A percentile compares a stretch with the other conserved stretches of the same genome.
Conservation (phyloP, 768 basidiomycete species). For the Aureoboletus auriporus region DNA sequence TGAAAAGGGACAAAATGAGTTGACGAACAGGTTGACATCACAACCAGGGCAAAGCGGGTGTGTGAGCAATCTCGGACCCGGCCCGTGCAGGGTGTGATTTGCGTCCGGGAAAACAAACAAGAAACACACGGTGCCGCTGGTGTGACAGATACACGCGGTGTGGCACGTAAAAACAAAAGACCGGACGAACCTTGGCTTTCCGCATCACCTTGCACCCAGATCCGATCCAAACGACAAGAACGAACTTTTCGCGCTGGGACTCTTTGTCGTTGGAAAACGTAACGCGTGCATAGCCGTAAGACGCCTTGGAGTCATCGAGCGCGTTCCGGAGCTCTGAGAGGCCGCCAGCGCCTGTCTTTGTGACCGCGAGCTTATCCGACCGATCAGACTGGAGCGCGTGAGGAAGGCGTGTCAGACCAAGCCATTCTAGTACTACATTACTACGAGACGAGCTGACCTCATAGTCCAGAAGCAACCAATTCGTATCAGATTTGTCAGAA, state of each 20-base stretch:
- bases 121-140: slow-evolving; percentile 5
- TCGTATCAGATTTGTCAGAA: slow-evolving; percentile 78
- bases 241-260: slow-evolving; percentile 84
- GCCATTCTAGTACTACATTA: not conserved
- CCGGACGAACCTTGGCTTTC: slow-evolving; percentile 70
- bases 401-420: slow-evolving; percentile 17
- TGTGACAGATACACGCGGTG: slow-evolving; percentile 14
- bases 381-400: slow-evolving; percentile 50
- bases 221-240: slow-evolving; percentile 83
- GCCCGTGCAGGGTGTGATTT: too few species aligned
- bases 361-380: slow-evolving; percentile 77
- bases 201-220: slow-evolving; percentile 84
- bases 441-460: slow-evolving; percentile 42
- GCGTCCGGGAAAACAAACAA: slow-evolving; percentile 4
- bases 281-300: slow-evolving; percentile 81
- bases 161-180: slow-evolving; percentile 13
- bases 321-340: slow-evolving; percentile 70
- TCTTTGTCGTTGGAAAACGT: slow-evolving; percentile 85
- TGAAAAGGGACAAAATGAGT: slow-evolving; percentile 19
- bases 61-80: slow-evolving; percentile 16
- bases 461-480: slow-evolving; percentile 91
- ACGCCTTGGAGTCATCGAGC: slow-evolving; percentile 71
- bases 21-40: slow-evolving; percentile 24
- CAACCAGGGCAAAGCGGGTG: slow-evolving; percentile 21
- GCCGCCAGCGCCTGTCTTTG: slow-evolving; percentile 76